These are phyloP conservation scores for Wickerhamomyces xylosicus DNA, from an alignment of 805 yeast genomes.

Conservation along the genomic window DNA sequence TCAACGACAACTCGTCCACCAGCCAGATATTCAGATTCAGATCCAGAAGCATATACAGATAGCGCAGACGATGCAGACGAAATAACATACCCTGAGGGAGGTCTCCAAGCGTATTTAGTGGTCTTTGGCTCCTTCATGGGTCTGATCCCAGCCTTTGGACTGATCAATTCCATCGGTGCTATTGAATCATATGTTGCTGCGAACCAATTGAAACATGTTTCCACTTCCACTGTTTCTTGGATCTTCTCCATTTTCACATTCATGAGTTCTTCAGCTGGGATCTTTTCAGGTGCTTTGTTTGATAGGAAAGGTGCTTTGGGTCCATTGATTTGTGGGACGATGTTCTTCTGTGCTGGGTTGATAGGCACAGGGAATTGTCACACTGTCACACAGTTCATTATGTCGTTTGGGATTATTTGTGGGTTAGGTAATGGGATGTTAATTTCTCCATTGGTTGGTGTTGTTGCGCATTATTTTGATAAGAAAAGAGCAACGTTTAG, in stretches of 20 bases:
- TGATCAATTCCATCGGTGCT: conserved; percentile 50
- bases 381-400: conserved; percentile 37
- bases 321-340: conserved; percentile 27
- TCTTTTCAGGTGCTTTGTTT: conserved; percentile 35
- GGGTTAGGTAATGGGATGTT: conserved; percentile 35
- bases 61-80: conserved; percentile 8
- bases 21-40: too few relatives aligned
- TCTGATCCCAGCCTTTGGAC: conserved; percentile 40
- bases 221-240: conserved; percentile 44
- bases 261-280: conserved; percentile 21
- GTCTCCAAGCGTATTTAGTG: conserved; percentile 39
- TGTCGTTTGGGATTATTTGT: conserved; percentile 38
- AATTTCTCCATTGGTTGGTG: conserved; percentile 33
- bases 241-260: conserved; percentile 30
- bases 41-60: too few relatives aligned
- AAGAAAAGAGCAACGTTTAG: conserved; percentile 33
- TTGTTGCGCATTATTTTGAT: conserved; percentile 34
- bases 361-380: conserved; percentile 34
- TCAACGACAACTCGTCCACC: too few relatives aligned
- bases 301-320: conserved; percentile 33
- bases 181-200: conserved; percentile 45
- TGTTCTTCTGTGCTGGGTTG: conserved; percentile 27
- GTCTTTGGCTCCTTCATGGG: conserved; percentile 50
- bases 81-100: conserved; percentile 43
- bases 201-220: conserved; percentile 36